Evolutionary conservation across 2,329 filamentous ascomycete genomes (phyloP).

Genomic region (Monosporascus sp.): DNA sequence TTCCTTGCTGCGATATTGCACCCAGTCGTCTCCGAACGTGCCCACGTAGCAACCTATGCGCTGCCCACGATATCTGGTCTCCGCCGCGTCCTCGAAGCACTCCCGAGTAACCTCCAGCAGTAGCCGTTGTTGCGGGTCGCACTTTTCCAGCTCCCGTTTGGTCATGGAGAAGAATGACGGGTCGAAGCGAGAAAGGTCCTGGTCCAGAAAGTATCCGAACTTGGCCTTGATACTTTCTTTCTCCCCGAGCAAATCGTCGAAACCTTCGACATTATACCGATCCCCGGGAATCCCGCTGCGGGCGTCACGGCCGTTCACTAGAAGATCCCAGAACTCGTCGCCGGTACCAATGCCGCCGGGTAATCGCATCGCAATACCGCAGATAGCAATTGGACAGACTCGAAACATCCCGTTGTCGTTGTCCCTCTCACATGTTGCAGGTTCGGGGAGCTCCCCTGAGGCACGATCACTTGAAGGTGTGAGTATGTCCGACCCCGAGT

Average conservation of each 20-base stretch:
- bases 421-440: not conserved
- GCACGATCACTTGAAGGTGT: not conserved
- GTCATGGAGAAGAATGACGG: conserved; percentile 17
- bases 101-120: conserved; percentile 24
- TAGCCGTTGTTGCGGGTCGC: conserved; percentile 26
- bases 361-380: conserved; percentile 19
- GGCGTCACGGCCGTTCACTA: conserved; percentile 16
- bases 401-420: not conserved
- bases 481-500: not conserved
- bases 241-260: conserved; percentile 6
- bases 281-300: conserved; percentile 12
- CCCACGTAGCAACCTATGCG: conserved; percentile 28
- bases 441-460: not conserved
- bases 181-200: conserved; percentile 14
- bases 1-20: conserved; percentile 16
- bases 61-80: conserved; percentile 23
- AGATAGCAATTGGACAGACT: conserved; percentile 16
- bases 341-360: conserved; percentile 18
- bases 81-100: conserved; percentile 24
- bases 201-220: conserved; percentile 1
- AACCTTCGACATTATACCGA: conserved; percentile 19
- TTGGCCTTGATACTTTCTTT: conserved; percentile 9
- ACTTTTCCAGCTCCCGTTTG: conserved; percentile 15
- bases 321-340: conserved; percentile 23
- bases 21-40: conserved; percentile 27